Conservation (phyloP, 2,329 filamentous ascomycete genomes). For the Venturia asperata region DNA sequence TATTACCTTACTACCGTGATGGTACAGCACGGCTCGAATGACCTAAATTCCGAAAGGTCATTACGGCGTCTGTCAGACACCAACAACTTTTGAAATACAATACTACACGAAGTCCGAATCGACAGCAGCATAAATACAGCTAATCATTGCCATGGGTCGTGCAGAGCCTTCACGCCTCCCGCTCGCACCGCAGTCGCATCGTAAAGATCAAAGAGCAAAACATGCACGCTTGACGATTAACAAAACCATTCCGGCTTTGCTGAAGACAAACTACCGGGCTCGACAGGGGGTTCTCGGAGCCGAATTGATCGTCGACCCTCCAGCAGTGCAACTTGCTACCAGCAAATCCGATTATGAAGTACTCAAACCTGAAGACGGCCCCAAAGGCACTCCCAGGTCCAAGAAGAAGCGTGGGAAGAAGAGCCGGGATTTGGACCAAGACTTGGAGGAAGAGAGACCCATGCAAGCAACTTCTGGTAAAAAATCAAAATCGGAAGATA, state of each 20-base stretch:
- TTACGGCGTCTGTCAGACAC: background rate
- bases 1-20: background rate
- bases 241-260: slow-evolving; percentile 50
- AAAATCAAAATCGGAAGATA: background rate
- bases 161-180: slow-evolving; percentile 32
- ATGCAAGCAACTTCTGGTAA: background rate
- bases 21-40: background rate
- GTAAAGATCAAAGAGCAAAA: slow-evolving; percentile 42
- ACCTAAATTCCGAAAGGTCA: background rate
- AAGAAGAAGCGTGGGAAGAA: slow-evolving; percentile 9
- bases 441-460: background rate
- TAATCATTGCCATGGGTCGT: slow-evolving; percentile 30
- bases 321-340: slow-evolving; percentile 14
- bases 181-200: slow-evolving; percentile 29
- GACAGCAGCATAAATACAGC: background rate
- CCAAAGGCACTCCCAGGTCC: background rate
- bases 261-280: slow-evolving; percentile 48
- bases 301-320: slow-evolving; percentile 38
- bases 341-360: background rate
- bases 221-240: slow-evolving; percentile 52
- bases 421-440: background rate
- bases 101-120: background rate
- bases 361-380: background rate
- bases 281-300: slow-evolving; percentile 47
- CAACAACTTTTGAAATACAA: background rate